phyloP scores from a whole-genome alignment of 225 moss, liverwort and hornwort genomes.

The Physcomitrium patens region DNA sequence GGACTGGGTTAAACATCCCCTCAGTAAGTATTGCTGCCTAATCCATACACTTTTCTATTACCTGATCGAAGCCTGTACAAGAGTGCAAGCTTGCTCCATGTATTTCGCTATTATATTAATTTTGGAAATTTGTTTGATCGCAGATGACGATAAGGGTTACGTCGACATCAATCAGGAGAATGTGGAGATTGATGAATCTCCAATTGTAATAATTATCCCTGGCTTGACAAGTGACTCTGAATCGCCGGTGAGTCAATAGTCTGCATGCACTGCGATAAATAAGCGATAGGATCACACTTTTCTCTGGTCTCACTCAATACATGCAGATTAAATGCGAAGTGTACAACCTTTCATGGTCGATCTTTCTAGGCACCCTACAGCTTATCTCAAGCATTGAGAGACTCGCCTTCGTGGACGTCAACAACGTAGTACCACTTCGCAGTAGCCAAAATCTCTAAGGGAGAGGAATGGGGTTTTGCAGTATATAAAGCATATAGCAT shows the following conservation, averaged over 20 bases:
- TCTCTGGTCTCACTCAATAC: constrained; percentile 6
- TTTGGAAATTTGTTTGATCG: constrained; percentile 13
- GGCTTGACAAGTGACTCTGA: constrained; percentile 87
- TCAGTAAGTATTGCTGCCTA: constrained; percentile 43
- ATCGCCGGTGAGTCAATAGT: constrained; percentile 55
- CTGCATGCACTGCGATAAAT: constrained; percentile 9
- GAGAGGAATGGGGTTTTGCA: constrained; percentile 40
- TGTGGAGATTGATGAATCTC: constrained; percentile 67
- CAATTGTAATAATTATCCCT: constrained; percentile 73
- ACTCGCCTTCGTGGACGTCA: constrained; percentile 6
- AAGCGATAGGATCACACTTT: background rate
- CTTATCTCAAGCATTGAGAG: background rate
- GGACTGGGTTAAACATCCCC: constrained; percentile 74
- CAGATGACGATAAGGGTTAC: constrained; percentile 46
- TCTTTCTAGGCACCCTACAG: background rate
- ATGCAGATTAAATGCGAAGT: constrained; percentile 17
- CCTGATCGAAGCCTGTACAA: constrained; percentile 3
- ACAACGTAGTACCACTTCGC: constrained; percentile 20
- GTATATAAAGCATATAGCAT: constrained; percentile 84
- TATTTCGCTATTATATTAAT: constrained; percentile 4
- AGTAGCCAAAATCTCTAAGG: constrained; percentile 25
- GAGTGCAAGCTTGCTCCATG: constrained; percentile 12
- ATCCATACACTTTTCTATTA: background rate
- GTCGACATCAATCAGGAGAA: constrained; percentile 27
- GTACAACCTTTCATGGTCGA: background rate